phyloP scores from a whole-genome alignment of 1,139 yeast genomes.

The Blastobotrys malaysiensis region DNA sequence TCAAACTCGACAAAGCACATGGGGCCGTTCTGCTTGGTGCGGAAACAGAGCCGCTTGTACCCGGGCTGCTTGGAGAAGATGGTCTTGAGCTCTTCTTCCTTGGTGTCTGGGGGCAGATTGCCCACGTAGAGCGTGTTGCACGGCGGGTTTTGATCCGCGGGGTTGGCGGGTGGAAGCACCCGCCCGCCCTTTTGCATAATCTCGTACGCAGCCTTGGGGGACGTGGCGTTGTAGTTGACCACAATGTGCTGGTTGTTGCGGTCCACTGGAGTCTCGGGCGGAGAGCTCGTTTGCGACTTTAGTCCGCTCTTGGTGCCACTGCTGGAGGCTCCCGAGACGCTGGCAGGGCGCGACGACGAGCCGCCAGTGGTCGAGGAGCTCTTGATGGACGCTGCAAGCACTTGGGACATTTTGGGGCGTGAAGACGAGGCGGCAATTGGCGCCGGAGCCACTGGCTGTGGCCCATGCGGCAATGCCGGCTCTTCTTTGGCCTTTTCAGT shows the following conservation, averaged over 20 bases:
- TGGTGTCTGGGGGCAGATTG: constrained; percentile 93
- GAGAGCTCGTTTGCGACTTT: neutral
- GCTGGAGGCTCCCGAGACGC: neutral
- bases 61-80: constrained; percentile 88
- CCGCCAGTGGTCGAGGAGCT: neutral
- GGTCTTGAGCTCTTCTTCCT: constrained; percentile 86
- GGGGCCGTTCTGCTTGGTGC: constrained; percentile 69
- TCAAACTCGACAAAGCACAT: constrained; percentile 99
- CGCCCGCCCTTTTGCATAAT: constrained; percentile 32
- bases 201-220: neutral
- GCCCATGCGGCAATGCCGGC: neutral
- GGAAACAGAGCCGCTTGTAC: constrained; percentile 83
- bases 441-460: constrained; percentile 7
- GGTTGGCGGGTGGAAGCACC: constrained; percentile 93
- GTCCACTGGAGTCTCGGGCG: constrained; percentile 1
- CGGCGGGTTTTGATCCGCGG: constrained; percentile 98
- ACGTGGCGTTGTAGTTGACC: neutral
- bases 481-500: neutral
- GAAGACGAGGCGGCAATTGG: constrained; percentile 7
- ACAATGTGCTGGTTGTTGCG: neutral
- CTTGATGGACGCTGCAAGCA: constrained; percentile 1
- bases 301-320: neutral
- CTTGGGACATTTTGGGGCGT: constrained; percentile 1
- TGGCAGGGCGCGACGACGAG: neutral
- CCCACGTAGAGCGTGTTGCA: constrained; percentile 97